Evolutionary conservation across 495 filamentous ascomycete genomes (phyloP).

Genomic region (Aspergillus kassunensis): DNA sequence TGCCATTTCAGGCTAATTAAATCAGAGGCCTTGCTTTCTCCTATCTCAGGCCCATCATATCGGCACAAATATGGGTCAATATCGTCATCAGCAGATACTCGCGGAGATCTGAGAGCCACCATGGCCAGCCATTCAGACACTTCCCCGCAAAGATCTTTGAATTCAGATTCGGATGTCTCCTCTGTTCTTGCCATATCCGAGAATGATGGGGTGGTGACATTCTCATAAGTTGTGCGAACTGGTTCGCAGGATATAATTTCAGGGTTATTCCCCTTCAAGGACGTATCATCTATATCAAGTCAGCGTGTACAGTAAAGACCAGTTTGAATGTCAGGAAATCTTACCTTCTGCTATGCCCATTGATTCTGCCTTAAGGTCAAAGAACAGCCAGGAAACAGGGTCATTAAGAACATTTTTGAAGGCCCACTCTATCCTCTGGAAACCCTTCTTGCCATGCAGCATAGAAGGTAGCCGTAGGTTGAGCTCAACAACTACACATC

Average conservation of each 20-base stretch:
- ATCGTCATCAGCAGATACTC: constrained; percentile 59
- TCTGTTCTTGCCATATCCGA: constrained; percentile 36
- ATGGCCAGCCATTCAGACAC: constrained; percentile 85
- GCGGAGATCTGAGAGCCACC: constrained; percentile 65
- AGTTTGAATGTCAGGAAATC: neutral
- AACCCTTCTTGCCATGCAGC: constrained; percentile 87
- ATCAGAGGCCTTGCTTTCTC: constrained; percentile 18
- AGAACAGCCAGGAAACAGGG: constrained; percentile 78
- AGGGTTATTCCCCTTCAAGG: constrained; percentile 53
- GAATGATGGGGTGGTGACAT: constrained; percentile 48
- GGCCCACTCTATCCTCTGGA: constrained; percentile 79
- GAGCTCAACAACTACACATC: constrained; percentile 64
- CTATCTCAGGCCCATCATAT: constrained; percentile 62
- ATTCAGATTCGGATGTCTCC: constrained; percentile 36
- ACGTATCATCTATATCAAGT: constrained; percentile 29
- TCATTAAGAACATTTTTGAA: constrained; percentile 75
- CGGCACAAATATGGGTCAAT: constrained; percentile 78
- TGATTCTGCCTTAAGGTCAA: constrained; percentile 46
- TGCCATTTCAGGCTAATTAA: constrained; percentile 45
- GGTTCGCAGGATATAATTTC: constrained; percentile 37
- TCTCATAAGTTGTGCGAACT: constrained; percentile 24
- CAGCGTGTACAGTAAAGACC: neutral
- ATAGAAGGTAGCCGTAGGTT: constrained; percentile 78
- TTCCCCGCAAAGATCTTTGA: constrained; percentile 59
- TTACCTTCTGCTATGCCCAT: constrained; percentile 27